These are phyloP conservation scores for Flaveria brownii DNA, from an alignment of 129 eudicot genomes.

Conservation along the genomic window DNA sequence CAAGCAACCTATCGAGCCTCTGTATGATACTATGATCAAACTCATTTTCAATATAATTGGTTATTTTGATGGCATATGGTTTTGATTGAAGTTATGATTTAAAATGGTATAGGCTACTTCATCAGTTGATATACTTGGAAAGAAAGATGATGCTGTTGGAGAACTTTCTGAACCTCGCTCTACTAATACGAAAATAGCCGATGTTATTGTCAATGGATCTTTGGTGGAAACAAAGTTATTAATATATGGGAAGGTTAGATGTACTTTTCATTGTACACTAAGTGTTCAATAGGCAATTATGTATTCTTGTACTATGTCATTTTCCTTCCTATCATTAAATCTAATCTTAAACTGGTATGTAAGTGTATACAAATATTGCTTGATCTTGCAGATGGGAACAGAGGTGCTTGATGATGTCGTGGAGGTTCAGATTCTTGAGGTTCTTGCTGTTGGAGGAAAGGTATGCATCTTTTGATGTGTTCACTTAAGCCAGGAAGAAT, in stretches of 20 bases:
- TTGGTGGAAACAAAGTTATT: conserved; percentile 68
- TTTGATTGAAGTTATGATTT: not conserved
- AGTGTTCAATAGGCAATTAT: conserved; percentile 11
- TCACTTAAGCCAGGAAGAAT: too few species aligned
- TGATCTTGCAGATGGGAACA: conserved; percentile 50
- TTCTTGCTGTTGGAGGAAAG: conserved; percentile 96
- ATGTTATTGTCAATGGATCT: conserved; percentile 76
- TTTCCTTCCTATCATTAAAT: conserved; percentile 7
- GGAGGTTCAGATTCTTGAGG: conserved; percentile 71
- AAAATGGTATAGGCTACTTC: conserved; percentile 61
- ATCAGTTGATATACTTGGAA: conserved; percentile 72
- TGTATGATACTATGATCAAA: conserved; percentile 44
- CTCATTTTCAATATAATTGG: conserved; percentile 8
- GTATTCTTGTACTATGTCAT: not conserved
- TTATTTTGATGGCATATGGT: conserved; percentile 1
- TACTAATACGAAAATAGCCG: conserved; percentile 57
- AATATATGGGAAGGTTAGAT: conserved; percentile 78
- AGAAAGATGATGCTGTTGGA: conserved; percentile 34
- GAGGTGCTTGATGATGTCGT: conserved; percentile 42
- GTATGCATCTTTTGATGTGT: conserved; percentile 28
- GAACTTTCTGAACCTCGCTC: conserved; percentile 48
- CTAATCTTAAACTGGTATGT: not conserved
- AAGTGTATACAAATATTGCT: conserved; percentile 20
- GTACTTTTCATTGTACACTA: not conserved
- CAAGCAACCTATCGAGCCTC: conserved; percentile 95